Evolutionary conservation across 768 basidiomycete genomes (phyloP).

Genomic region (Suillus paluster): DNA sequence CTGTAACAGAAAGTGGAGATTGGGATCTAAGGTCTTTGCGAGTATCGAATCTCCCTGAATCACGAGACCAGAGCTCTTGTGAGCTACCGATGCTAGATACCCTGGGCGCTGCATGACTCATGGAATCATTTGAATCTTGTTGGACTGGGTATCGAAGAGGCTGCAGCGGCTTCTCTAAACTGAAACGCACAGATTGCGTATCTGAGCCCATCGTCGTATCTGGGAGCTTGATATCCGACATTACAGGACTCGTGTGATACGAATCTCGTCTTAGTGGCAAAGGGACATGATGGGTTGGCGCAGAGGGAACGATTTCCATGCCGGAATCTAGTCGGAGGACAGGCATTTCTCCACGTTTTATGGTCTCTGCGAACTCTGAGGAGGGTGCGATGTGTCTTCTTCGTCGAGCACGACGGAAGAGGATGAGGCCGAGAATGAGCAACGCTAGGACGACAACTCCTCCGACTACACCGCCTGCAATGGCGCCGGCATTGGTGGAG

Average conservation of each 20-base stretch:
- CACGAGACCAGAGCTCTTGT: conserved; percentile 26
- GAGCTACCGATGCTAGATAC: conserved; percentile 24
- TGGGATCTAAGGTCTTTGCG: not conserved
- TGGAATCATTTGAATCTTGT: conserved; percentile 12
- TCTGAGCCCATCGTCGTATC: conserved; percentile 19
- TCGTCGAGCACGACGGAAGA: conserved; percentile 46
- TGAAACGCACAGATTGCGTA: conserved; percentile 16
- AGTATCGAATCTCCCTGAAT: conserved; percentile 16
- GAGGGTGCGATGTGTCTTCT: conserved; percentile 57
- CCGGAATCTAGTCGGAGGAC: conserved; percentile 33
- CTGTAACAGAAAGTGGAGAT: not conserved
- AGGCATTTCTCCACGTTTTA: conserved; percentile 25
- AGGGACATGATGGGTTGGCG: conserved; percentile 10
- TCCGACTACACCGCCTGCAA: conserved; percentile 61
- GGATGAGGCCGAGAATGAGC: conserved; percentile 37
- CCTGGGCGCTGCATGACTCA: not conserved
- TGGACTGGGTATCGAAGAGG: conserved; percentile 27
- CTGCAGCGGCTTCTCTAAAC: conserved; percentile 24
- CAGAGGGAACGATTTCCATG: conserved; percentile 16
- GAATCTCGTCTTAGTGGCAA: conserved; percentile 20
- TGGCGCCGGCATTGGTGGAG: conserved; percentile 43
- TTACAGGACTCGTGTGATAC: conserved; percentile 9
- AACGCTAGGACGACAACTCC: conserved; percentile 45
- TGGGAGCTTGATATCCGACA: conserved; percentile 16
- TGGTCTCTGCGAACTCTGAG: conserved; percentile 54